These are phyloP conservation scores for Scortechinia acanthostroma DNA, from an alignment of 2,329 filamentous ascomycete species.

Conservation along the genomic window DNA sequence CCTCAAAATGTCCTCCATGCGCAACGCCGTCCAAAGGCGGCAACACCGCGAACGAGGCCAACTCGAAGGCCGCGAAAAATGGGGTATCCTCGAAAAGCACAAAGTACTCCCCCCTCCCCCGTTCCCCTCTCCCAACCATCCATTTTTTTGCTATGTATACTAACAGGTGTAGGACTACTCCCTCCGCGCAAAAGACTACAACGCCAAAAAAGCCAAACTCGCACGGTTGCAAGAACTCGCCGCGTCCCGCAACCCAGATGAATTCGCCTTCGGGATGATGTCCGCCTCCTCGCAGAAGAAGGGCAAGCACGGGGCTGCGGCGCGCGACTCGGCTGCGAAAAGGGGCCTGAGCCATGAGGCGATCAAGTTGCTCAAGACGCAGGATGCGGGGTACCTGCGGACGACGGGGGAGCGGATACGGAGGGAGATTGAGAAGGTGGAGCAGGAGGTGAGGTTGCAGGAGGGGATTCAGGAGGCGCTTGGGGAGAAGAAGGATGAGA, in stretches of 20 bases:
- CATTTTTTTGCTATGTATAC: not conserved
- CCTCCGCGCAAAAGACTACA: conserved; percentile 57
- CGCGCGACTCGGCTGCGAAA: conserved; percentile 33
- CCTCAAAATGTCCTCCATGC: conserved; percentile 12
- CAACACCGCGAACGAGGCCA: conserved; percentile 59
- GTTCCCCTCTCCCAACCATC: conserved; percentile 2
- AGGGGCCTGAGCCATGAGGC: conserved; percentile 43
- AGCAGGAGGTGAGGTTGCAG: conserved; percentile 10
- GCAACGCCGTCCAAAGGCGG: conserved; percentile 40
- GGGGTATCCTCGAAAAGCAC: conserved; percentile 61
- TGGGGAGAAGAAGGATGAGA: conserved; percentile 8
- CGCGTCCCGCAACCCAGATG: conserved; percentile 54
- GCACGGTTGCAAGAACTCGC: conserved; percentile 51
- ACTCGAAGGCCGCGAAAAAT: conserved; percentile 51
- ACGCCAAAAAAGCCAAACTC: conserved; percentile 50
- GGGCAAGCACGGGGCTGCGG: conserved; percentile 32
- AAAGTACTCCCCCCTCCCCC: conserved; percentile 26
- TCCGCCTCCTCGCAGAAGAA: conserved; percentile 29
- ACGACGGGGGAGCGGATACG: conserved; percentile 11
- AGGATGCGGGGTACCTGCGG: conserved; percentile 15
- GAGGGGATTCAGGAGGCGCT: conserved; percentile 8
- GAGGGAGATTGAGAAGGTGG: conserved; percentile 11
- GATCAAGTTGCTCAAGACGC: conserved; percentile 41
- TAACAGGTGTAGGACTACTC: conserved; percentile 43
- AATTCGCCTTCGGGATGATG: conserved; percentile 62